Evolutionary conservation across 2,329 filamentous ascomycete genomes (phyloP), one percentile per base, ranked within the genome.

Genomic region (Parastagonospora nodorum): DNA sequence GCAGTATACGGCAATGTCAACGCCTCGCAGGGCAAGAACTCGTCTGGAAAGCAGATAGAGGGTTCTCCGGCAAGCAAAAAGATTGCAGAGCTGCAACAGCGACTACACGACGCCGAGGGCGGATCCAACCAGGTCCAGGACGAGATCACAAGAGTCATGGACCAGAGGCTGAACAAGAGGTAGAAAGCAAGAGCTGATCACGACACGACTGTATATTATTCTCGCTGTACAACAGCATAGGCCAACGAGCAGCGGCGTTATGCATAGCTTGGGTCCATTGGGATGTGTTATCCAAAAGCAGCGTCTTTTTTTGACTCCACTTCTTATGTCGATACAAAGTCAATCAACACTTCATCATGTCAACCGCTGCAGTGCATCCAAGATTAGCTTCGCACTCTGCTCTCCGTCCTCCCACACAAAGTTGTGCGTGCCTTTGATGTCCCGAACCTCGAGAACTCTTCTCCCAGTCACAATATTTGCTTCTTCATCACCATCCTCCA

Each of bases 1-100:
- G 89, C 92, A 47, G 92, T 99, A 14, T 99, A 96, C 73, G 91
- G 93, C 51, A 97, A 96, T 74, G 90, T 99, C 38, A 91, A 86
- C 63, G 85, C 93, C 67, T 84, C 87, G 1, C 91, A 96, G 75
- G 84, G 85, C 24, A 88, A 84, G 70, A 80, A 81, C 9, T 81
- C 89, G 74, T 84, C 86, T 5, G 81, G 81, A 58, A 80, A 80
- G 63, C 57, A 67, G 45, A 37, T 58, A 2, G 38, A 61, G 32
- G 59, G 53, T 4, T 48, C 61, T n/a, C 51, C 57, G 15, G 65
- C 66, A 12, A 58, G 51, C 36, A 62, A 58, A 46, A 67, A 67
- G 57, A 71, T 71, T 37, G 59, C 66, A 9, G 69, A 72, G 41
- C 56, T 72, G 3, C 66, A 72, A 48, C 59, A 51, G 11, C 60